A percentile compares a stretch with the other conserved stretches of the same genome.
These are phyloP conservation scores for Melampsora abietis-canadensis DNA, from an alignment of 1,284 basidiomycete genomes.

Conservation along the genomic window DNA sequence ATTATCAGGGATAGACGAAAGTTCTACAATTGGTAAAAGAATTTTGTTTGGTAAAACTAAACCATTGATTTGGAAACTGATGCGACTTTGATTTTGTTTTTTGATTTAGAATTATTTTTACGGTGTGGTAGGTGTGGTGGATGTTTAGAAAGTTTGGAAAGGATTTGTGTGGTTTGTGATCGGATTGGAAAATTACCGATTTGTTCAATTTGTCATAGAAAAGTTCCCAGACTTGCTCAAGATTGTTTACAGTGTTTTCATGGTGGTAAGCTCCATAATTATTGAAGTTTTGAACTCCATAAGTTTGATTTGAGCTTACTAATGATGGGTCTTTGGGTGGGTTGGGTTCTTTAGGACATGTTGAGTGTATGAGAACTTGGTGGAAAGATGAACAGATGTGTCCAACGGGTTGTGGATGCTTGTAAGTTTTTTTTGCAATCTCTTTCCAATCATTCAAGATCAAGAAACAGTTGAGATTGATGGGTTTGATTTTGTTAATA, in stretches of 20 bases:
- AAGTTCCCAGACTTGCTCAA: conserved; percentile 15
- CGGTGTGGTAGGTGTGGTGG: not conserved
- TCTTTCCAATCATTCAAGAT: no score
- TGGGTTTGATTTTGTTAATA: not conserved
- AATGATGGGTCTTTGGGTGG: not conserved
- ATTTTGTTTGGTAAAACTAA: no score
- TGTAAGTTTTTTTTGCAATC: conserved; percentile 18
- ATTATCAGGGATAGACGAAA: conserved; percentile 28
- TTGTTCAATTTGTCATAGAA: conserved; percentile 33
- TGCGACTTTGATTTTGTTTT: conserved; percentile 7
- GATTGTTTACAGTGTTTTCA: conserved; percentile 36
- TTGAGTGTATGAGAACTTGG: conserved; percentile 31
- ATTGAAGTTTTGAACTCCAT: no score
- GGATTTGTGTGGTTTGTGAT: conserved; percentile 9
- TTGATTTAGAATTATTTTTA: not conserved
- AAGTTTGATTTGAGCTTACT: no score
- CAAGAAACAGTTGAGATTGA: no score
- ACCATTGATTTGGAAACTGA: no score
- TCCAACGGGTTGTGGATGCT: conserved; percentile 36
- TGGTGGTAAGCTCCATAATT: conserved; percentile 40
- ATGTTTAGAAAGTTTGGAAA: not conserved
- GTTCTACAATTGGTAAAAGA: conserved; percentile 10
- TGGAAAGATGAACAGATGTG: conserved; percentile 15
- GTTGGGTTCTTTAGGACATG: conserved; percentile 18
- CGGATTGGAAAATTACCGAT: not conserved